These are phyloP conservation scores for Cenococcum geophilum DNA, from an alignment of 495 filamentous ascomycete species.

Conservation along the genomic window DNA sequence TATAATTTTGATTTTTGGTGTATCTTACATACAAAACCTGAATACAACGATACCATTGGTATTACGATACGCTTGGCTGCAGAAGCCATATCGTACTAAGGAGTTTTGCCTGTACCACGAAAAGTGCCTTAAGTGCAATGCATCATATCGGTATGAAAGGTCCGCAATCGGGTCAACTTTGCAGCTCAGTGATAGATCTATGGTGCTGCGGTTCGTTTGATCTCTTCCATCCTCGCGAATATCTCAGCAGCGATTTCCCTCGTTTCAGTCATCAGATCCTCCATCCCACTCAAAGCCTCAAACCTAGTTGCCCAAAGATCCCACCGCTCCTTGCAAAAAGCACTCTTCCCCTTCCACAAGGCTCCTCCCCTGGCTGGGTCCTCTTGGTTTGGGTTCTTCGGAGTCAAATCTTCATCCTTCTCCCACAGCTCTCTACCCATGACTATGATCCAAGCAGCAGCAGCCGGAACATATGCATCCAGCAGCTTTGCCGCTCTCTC, in stretches of 20 bases:
- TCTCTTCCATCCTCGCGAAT: conserved; percentile 14
- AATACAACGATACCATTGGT: too few species aligned
- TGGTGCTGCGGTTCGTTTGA: background rate
- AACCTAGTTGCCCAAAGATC: conserved; percentile 23
- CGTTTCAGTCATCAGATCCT: conserved; percentile 16
- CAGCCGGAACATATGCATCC: conserved; percentile 18
- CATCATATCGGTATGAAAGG: too few species aligned
- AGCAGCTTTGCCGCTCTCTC: conserved; percentile 7
- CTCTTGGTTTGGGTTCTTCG: conserved; percentile 6
- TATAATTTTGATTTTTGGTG: too few species aligned
- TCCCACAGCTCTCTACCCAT: conserved; percentile 17
- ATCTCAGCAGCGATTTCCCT: conserved; percentile 14
- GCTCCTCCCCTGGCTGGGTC: conserved; percentile 16
- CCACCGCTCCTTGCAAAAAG: conserved; percentile 25
- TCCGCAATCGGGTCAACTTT: too few species aligned
- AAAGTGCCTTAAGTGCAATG: too few species aligned
- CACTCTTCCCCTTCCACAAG: conserved; percentile 11
- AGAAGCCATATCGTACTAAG: too few species aligned
- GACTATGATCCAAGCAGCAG: conserved; percentile 20
- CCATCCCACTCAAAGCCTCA: conserved; percentile 8
- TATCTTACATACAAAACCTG: too few species aligned
- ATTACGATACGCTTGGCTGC: too few species aligned
- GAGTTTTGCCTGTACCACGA: too few species aligned
- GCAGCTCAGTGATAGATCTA: too few species aligned
- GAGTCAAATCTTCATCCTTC: conserved; percentile 19